These are phyloP conservation scores for Clavispora santaluciae DNA, from an alignment of 805 yeast species.

Conservation along the genomic window DNA sequence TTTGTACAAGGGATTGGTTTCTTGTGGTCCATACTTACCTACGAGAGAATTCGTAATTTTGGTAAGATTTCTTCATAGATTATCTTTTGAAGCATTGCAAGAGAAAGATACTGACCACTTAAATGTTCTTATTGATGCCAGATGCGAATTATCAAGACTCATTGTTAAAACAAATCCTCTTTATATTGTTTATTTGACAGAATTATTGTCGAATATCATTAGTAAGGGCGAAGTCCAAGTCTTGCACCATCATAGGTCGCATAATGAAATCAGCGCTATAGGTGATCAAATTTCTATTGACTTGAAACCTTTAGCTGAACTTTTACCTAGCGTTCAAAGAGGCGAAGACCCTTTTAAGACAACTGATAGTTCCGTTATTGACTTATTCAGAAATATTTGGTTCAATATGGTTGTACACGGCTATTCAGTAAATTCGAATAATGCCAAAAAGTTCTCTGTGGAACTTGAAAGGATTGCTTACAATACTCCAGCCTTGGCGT, in stretches of 20 bases:
- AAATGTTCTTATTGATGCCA: conserved; percentile 44
- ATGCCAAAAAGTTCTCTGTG: conserved; percentile 42
- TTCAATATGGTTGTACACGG: conserved; percentile 92
- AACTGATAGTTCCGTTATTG: conserved; percentile 45
- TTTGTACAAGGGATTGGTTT: conserved; percentile 58
- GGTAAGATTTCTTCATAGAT: conserved; percentile 51
- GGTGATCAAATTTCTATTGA: conserved; percentile 63
- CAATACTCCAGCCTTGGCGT: conserved; percentile 45
- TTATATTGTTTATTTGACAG: conserved; percentile 55
- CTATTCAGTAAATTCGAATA: conserved; percentile 54
- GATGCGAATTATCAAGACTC: conserved; percentile 39
- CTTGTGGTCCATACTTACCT: conserved; percentile 56
- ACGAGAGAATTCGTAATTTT: conserved; percentile 66
- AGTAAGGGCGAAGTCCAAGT: conserved; percentile 75
- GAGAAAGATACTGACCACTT: conserved; percentile 34
- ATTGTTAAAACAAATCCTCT: conserved; percentile 41
- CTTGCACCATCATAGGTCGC: conserved; percentile 76
- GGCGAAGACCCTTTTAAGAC: conserved; percentile 40
- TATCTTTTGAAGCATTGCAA: conserved; percentile 42
- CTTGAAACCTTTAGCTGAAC: conserved; percentile 68
- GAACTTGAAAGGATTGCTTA: conserved; percentile 71
- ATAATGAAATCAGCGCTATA: conserved; percentile 61
- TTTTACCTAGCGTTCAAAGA: conserved; percentile 54
- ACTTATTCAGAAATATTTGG: conserved; percentile 85
- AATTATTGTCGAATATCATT: conserved; percentile 61